Evolutionary conservation across 2,329 filamentous ascomycete species (phyloP), one percentile per base, ranked within the genome.

Genomic region (Fusarium redolens): DNA sequence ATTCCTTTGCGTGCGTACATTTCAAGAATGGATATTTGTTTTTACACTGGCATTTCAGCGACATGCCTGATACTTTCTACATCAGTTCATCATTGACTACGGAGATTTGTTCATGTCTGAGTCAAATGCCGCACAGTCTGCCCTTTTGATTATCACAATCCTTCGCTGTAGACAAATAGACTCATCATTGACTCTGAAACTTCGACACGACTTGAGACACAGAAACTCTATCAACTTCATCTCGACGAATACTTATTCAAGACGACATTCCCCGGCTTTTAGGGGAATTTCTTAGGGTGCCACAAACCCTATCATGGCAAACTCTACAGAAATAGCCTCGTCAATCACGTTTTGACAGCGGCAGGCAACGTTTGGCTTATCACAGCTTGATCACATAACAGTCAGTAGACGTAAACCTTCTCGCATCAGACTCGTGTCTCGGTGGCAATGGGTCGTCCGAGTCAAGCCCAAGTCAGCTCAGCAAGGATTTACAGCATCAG

Each of bases 281-380:
- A 28, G 28, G 31, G 14, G 41, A 31, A 33, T 18, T 38, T 50
- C 33, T 38, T 58, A 47, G 44, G 28, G 45, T 58, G 22, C 45
- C 66, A 58, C 41, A 52, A 57, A 69, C 51, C 22, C 14, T 37
- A 30, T 40, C n/a, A 37, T 31, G 30, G 25, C 44, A 68, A 55
- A 56, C 51, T 69, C 47, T 63, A 37, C 45, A 22, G 18, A 40
- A 45, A 64, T 52, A 56, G 41, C 65, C 57, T 69, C 65, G 43
- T 22, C n/a, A n/a, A 28, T 63, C 50, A 17, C 33, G 40, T 45
- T 35, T 55, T 67, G 57, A 54, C 64, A 68, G 41, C 33, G 41
- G 56, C 43, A 62, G 25, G 41, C 31, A 43, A 44, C 41, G 22
- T 50, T 37, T 37, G 41, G 6, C n/a, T 14, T 14, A 54, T 43